Evolutionary conservation across 1,284 basidiomycete species (phyloP), one percentile per base, ranked within the genome.

Genomic region (Neolentinus lepideus): DNA sequence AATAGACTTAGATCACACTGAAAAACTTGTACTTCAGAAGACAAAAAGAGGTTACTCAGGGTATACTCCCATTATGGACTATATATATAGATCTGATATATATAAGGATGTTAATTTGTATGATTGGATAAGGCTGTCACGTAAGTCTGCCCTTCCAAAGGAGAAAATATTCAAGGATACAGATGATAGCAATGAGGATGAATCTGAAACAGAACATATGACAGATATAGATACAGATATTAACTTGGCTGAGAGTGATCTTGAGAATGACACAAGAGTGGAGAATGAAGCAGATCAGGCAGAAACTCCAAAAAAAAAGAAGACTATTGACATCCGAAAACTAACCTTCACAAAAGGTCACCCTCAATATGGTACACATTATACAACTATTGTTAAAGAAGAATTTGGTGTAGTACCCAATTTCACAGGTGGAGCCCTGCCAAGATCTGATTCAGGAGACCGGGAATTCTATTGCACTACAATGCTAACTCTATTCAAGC

Each of bases 391-490:
- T 24, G n/a, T 24, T 10, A 19, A 45, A 46, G 53, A 59, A 24
- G 12, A 19, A 9, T 19, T 51, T 38, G 31, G 47, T 3, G 25
- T 51, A 24, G 56, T 62, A 1, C 56, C 58, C 0, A 54, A 60
- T 36, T 61, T 64, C 55, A 51, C 57, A 12, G 61, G 61, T 12
- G 58, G 56, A 14, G 4, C 52, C 22, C 53, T 62, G 9, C 63
- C 60, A 11, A 29, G 61, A 52, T 48, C 45, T 33, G 61, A 64
- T 52, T 27, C 57, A 51, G 60, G 60, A 19, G 58, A 62, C 38
- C 12, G 55, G 8, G 62, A 63, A 12, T 58, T 62, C 14, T 65
- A 62, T 53, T 62, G 60, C 31, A 35, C 25, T 29, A 57, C 58
- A 19, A 59, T 59, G 58, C n/a, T 57, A 19, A 59, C 58, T 19